phyloP scores from a whole-genome alignment of 345 rosid species.

The Murraya paniculata region DNA sequence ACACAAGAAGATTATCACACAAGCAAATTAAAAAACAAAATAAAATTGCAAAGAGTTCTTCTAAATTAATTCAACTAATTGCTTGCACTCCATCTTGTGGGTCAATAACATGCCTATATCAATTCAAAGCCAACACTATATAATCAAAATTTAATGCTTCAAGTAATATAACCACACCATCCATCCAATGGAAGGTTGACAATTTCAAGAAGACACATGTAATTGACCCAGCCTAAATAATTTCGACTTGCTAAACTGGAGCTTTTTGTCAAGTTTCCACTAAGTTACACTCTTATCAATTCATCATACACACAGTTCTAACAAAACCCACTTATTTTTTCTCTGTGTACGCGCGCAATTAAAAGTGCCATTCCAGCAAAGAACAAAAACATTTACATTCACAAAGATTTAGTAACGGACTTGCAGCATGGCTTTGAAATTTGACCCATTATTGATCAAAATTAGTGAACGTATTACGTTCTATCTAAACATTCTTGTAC shows the following conservation, averaged over 20 bases:
- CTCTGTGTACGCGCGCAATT: not conserved
- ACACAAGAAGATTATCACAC: conserved; percentile 5
- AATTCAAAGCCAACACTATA: not conserved
- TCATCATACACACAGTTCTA: not conserved
- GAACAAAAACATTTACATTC: not conserved
- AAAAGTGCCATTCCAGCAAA: not conserved
- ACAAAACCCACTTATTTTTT: not conserved
- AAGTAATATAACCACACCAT: not conserved
- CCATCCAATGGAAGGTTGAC: not conserved
- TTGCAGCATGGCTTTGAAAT: not conserved
- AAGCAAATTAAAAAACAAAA: not conserved
- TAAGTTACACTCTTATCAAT: not conserved
- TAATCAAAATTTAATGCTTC: not conserved
- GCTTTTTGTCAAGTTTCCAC: not conserved
- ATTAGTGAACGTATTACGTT: not conserved
- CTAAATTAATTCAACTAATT: conserved; percentile 2
- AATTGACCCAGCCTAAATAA: not conserved
- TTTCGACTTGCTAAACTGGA: not conserved
- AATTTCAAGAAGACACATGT: not conserved
- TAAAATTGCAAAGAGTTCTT: not conserved
- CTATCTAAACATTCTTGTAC: not conserved
- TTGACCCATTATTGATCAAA: not conserved
- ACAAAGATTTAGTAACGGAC: not conserved
- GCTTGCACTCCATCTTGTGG: not conserved
- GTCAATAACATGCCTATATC: not conserved